Evolutionary conservation across 805 yeast genomes (phyloP), one percentile per base, ranked within the genome.

Genomic region (Lipomyces mesembrius): DNA sequence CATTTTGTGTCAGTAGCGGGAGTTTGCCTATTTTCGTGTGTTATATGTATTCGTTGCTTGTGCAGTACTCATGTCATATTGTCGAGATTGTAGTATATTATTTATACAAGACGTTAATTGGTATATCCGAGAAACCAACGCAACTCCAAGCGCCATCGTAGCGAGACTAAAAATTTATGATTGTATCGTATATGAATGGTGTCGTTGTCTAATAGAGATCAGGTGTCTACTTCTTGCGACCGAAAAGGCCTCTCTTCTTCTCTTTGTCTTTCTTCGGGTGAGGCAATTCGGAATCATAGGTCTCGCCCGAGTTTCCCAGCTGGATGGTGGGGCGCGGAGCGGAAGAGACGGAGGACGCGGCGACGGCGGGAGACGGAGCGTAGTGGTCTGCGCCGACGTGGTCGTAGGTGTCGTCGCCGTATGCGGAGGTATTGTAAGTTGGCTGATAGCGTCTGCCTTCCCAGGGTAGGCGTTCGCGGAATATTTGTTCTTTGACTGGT

Each of bases 231-330:
- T 86, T 66, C 83, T 86, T 87, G 75, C 88, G 84, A 62, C 97
- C 92, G 76, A 94, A 92, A 59, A 91, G 78, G 4, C 95, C 92
- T 73, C 85, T 84, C 85, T 89, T 91, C 85, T 89, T 87, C 85
- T 90, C 89, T 80, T 85, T 83, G 75, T 81, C 80, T 76, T 80
- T 74, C 39, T 75, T 77, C 17, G 65, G 73, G 22, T 66, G 74
- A 32, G 67, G 67, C 71, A 68, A 76, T 83, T 86, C 77, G 78
- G 72, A 63, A 8, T 58, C n/a, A 37, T 46, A 22, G 43, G 22
- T 71, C 72, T 62, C 74, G 72, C 56, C 77, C 78, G 35, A 64
- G 64, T 64, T 69, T 71, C 66, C 74, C 71, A 59, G 74, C 70
- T 59, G 73, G 61, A 63, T 71, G 46, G 70, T 61, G 25, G 65